Base-by-base conservation (phyloP, 2,329 filamentous ascomycete species). In the Cercospora citrullina region DNA sequence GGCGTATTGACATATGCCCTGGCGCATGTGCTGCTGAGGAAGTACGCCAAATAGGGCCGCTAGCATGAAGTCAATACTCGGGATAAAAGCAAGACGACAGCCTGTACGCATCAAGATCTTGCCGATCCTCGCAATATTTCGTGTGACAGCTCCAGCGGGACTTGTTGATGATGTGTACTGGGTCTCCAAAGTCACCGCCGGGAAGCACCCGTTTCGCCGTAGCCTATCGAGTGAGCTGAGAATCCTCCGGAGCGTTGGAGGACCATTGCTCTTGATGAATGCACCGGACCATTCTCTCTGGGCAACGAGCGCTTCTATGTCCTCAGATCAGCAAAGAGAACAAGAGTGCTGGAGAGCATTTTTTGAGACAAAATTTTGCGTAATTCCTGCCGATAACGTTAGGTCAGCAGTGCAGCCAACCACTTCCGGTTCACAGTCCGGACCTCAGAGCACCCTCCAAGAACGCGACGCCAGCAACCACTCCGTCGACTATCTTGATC, bases 401-500 rank as follows among this genome's bases (percentile, higher is more conserved):
- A 10, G 18, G n/a, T 26, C 26, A 26, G 26, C 26, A 26, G 26
- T 26, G 26, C 26, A 18, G 42, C 7, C 21, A 51, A 16, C 7
- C n/a, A 16, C 36, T 3, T 23, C 23, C 45, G 23, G 5, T 45
- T 62, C 33, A 65, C 39, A 48, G 18, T 10, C 53, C 63, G 14
- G 63, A 60, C 33, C 63, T 33, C 4, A 83, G 67, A 33, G 78
- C 79, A 2, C 87, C 85, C 66, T 90, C 86, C 21, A 91, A 75
- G 77, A 88, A 84, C 51, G 87, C 81, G 64, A 91, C 81, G 1
- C 89, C 91, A 2, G 89, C 90, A 77, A 88, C 87, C 45, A 94
- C 90, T 0, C 93, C 93, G 79, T 97, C 94, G 4, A 97, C 82
- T 69, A 97, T 89, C 75, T 86, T 87, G 4, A 96, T 82, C 42